Base-by-base conservation (phyloP, 2,329 filamentous ascomycete genomes). In the Aspergillus eucalypticola region DNA sequence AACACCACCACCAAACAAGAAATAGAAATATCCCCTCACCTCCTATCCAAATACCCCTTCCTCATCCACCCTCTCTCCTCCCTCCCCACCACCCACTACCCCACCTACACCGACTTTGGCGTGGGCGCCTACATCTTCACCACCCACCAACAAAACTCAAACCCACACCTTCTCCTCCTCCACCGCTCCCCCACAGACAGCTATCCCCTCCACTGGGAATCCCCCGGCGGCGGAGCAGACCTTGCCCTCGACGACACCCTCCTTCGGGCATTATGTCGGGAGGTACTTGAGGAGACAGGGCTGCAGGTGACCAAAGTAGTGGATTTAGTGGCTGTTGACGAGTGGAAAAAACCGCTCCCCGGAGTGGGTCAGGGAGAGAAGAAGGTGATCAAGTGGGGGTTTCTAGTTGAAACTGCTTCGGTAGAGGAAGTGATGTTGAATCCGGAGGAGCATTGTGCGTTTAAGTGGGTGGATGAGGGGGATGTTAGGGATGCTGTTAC, bases 211-310 rank as follows among this genome's bases (percentile, higher is more conserved):
- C 69, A 67, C 60, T 82, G 82, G 82, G 83, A 86, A 64, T 74
- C 81, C 1, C 82, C 83, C 3, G 82, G 83, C 6, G 83, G 83
- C 2, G 78, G 77, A 11, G 74, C 75, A 27, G 83, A 85, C 39
- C 52, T 59, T 1, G 70, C 69, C 0, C 32, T 11, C 25, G 83
- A 85, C 60, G 66, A 72, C 13, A 82, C 78, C 0, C 72, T 86
- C 35, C 68, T 85, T 0, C 78, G 82, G 54, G 78, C 78, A 1
- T 78, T 80, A 2, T 82, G 75, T 8, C 76, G 83, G 7, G 83
- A 85, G 63, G 69, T 84, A 10, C 75, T 77, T 44, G 83, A 86
- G 67, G 83, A 85, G 65, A 79, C 79, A 0, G 83, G 82, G 0
- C 69, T 85, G 21, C 72, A 71, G 46, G 78, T 82, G 2, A 78